Evolutionary conservation across 2,329 filamentous ascomycete species (phyloP), one percentile per base, ranked within the genome.

Genomic region (Xylariaceae sp.): DNA sequence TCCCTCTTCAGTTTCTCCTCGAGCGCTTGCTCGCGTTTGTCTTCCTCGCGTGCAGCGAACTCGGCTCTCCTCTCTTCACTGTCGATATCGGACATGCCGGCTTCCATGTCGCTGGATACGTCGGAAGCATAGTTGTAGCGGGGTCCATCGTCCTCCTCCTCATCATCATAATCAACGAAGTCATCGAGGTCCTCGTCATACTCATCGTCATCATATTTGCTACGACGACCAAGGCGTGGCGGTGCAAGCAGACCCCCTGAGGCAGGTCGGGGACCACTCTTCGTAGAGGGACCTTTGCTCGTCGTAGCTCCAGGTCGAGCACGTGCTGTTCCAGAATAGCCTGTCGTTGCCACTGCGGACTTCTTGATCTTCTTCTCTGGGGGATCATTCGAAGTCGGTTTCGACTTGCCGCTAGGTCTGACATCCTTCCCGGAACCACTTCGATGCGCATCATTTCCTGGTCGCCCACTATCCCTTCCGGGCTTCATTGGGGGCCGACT

Each of bases 81-180:
- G 53, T 90, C 86, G 45, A 91, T 80, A 58, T 90, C 87, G 52
- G 84, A 85, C 35, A 86, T 66, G 32, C 86, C 86, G 2, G 86
- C 88, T 66, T 90, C 87, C 85, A 90, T 90, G 59, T 89, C 87
- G 6, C 85, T 89, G 5, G 84, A 87, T 6, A 66, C 81, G 47
- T 86, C 86, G 1, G 82, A 84, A 2, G 73, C 77, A 55, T 87
- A 85, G 42, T 74, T 75, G 53, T 79, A 76, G 6, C 70, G 68
- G 31, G 68, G 71, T 7, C 70, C 67, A 4, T 51, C 51, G 0
- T 76, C 69, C 11, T 80, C 71, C 12, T 80, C 78, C 0, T 82
- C 80, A 11, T 82, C 79, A 39, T 82, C 78, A 51, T 82, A 81
- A 39, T 81, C 80, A 63, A 82, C 80, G 55, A 82, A 82, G 52